Conservation (phyloP, 768 basidiomycete species). For the Boletus vinaceobasis region DNA sequence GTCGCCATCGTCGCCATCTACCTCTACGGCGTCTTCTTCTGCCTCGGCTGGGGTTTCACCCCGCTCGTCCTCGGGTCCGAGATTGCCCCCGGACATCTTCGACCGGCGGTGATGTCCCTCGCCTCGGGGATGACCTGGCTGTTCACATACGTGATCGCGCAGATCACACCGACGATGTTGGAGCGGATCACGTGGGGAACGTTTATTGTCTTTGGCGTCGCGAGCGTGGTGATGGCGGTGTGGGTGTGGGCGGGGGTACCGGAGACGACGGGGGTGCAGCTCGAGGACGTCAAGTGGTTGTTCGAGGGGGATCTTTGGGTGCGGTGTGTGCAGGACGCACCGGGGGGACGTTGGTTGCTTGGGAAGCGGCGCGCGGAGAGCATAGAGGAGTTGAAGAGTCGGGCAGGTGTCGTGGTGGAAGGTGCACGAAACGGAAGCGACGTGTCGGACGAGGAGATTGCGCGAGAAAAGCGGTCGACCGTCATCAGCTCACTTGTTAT, state of each 20-base stretch:
- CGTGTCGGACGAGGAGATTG: neutral
- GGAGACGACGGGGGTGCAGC: conserved; percentile 38
- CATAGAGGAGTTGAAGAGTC: conserved; percentile 26
- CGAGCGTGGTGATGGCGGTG: conserved; percentile 27
- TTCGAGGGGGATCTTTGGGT: conserved; percentile 32
- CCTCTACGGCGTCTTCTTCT: conserved; percentile 36
- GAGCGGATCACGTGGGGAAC: conserved; percentile 27
- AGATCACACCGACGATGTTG: conserved; percentile 38
- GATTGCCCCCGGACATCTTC: conserved; percentile 36
- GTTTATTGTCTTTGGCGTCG: conserved; percentile 32
- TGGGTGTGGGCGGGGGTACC: conserved; percentile 39
- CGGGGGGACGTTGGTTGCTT: conserved; percentile 29
- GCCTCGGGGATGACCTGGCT: conserved; percentile 34
- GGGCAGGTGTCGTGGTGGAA: neutral
- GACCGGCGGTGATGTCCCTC: conserved; percentile 30
- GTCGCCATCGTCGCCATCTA: conserved; percentile 36
- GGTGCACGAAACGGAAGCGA: neutral
- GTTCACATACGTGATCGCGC: conserved; percentile 37
- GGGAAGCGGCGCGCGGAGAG: conserved; percentile 20
- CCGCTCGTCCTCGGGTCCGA: conserved; percentile 36
- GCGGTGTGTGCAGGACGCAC: conserved; percentile 32
- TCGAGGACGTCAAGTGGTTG: conserved; percentile 37
- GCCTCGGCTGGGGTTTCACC: conserved; percentile 33
- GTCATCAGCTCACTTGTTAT: conserved; percentile 3
- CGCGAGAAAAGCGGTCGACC: neutral